Conservation (phyloP, 1,139 yeast genomes). For the Zhuliangozyma blackwelliae region DNA sequence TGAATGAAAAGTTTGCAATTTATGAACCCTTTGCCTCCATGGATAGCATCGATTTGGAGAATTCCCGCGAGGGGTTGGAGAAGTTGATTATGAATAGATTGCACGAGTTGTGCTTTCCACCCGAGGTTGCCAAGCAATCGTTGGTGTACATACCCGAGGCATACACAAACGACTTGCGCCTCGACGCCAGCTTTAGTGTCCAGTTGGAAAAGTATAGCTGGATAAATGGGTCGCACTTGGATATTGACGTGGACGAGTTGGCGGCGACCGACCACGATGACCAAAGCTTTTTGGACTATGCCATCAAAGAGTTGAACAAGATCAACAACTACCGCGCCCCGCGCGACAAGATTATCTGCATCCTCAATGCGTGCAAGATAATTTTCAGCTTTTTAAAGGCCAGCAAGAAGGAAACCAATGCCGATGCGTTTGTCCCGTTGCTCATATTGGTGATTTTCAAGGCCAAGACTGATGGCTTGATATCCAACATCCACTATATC, state of each 20-base stretch:
- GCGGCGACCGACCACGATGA: slow-evolving; percentile 23
- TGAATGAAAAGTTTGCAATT: slow-evolving; percentile 57
- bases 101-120: slow-evolving; percentile 76
- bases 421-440: slow-evolving; percentile 88
- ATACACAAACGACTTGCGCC: slow-evolving; percentile 48
- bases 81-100: slow-evolving; percentile 86
- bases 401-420: slow-evolving; percentile 69
- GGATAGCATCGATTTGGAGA: slow-evolving; percentile 54
- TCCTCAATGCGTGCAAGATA: slow-evolving; percentile 87
- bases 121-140: slow-evolving; percentile 49
- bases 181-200: slow-evolving; percentile 53
- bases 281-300: slow-evolving; percentile 60
- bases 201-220: slow-evolving; percentile 69
- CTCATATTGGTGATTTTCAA: slow-evolving; percentile 74
- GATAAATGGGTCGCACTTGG: slow-evolving; percentile 78
- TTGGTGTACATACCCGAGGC: slow-evolving; percentile 39
- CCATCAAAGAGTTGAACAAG: slow-evolving; percentile 68
- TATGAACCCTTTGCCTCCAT: slow-evolving; percentile 75
- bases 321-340: slow-evolving; percentile 87
- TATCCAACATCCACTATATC: slow-evolving; percentile 78
- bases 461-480: slow-evolving; percentile 57
- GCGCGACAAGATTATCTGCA: slow-evolving; percentile 87
- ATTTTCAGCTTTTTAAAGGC: slow-evolving; percentile 82
- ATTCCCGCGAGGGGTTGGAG: slow-evolving; percentile 88
- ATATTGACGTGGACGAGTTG: slow-evolving; percentile 49